Evolutionary conservation across 2,329 filamentous ascomycete genomes (phyloP).

Genomic region (Rugonectria rugulosa): DNA sequence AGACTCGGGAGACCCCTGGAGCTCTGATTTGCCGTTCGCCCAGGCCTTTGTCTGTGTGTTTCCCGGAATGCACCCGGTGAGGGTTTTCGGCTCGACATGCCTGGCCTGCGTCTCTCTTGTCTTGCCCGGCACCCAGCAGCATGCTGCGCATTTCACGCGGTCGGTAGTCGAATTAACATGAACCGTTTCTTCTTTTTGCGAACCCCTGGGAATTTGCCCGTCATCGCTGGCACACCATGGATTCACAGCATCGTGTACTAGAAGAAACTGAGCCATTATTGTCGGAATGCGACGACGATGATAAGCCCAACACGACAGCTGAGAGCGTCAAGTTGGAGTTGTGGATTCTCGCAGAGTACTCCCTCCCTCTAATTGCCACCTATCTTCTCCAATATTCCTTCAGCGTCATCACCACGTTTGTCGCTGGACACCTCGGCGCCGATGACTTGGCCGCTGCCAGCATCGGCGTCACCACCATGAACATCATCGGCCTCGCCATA

Average conservation of each 20-base stretch:
- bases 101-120: too few species aligned
- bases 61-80: too few species aligned
- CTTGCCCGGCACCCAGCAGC: too few species aligned
- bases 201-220: too few species aligned
- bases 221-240: conserved; percentile 16
- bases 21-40: too few species aligned
- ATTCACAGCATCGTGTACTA: not conserved
- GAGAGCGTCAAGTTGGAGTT: conserved; percentile 25
- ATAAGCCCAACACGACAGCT: not conserved
- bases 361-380: conserved; percentile 58
- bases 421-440: conserved; percentile 60
- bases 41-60: too few species aligned
- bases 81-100: too few species aligned
- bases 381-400: conserved; percentile 63
- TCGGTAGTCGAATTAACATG: too few species aligned
- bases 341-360: conserved; percentile 34
- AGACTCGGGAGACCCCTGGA: too few species aligned
- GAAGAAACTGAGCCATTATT: conserved; percentile 29
- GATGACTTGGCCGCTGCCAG: conserved; percentile 61
- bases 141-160: too few species aligned
- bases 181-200: too few species aligned
- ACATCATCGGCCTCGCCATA: conserved; percentile 59
- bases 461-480: conserved; percentile 60
- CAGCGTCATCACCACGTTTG: conserved; percentile 58
- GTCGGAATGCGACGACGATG: not conserved